phyloP scores from a whole-genome alignment of 192 early-diverging fungal species.

The Coemansia sp. region DNA sequence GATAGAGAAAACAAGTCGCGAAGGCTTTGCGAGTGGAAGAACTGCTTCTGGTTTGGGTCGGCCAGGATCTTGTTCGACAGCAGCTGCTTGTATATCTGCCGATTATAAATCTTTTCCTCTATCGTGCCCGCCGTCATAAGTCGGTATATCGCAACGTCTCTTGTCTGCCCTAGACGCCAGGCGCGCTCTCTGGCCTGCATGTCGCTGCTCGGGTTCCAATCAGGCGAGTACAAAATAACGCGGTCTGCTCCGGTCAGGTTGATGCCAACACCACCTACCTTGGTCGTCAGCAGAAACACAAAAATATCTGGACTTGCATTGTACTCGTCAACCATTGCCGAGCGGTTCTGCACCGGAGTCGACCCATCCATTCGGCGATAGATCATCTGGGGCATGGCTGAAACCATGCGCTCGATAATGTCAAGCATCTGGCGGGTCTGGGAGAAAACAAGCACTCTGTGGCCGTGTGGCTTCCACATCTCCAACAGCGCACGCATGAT shows the following conservation, averaged over 20 bases:
- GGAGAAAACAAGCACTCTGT: slow-evolving; percentile 86
- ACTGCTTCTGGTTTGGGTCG: slow-evolving; percentile 82
- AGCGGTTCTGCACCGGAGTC: slow-evolving; percentile 84
- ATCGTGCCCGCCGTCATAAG: slow-evolving; percentile 94
- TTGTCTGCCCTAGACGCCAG: slow-evolving; percentile 88
- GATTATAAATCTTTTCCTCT: slow-evolving; percentile 94
- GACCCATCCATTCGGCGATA: slow-evolving; percentile 95
- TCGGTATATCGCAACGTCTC: slow-evolving; percentile 85
- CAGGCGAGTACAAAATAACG: slow-evolving; percentile 93
- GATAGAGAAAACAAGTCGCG: slow-evolving; percentile 82
- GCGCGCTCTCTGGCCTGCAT: slow-evolving; percentile 93
- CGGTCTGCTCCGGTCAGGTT: slow-evolving; percentile 94
- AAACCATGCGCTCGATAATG: slow-evolving; percentile 79
- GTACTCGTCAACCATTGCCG: slow-evolving; percentile 83
- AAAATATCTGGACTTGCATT: slow-evolving; percentile 66
- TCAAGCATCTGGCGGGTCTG: slow-evolving; percentile 95
- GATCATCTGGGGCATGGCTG: slow-evolving; percentile 41
- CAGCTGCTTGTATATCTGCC: slow-evolving; percentile 97
- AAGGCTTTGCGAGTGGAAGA: slow-evolving; percentile 83
- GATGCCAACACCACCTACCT: slow-evolving; percentile 92
- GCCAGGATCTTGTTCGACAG: slow-evolving; percentile 93
- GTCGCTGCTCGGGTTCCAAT: slow-evolving; percentile 98
- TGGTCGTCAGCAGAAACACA: slow-evolving; percentile 95
- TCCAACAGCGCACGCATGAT: slow-evolving; percentile 79
- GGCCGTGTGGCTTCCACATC: slow-evolving; percentile 81